Base-by-base conservation (phyloP, 1,139 yeast species). In the Suhomyces wounanorum region DNA sequence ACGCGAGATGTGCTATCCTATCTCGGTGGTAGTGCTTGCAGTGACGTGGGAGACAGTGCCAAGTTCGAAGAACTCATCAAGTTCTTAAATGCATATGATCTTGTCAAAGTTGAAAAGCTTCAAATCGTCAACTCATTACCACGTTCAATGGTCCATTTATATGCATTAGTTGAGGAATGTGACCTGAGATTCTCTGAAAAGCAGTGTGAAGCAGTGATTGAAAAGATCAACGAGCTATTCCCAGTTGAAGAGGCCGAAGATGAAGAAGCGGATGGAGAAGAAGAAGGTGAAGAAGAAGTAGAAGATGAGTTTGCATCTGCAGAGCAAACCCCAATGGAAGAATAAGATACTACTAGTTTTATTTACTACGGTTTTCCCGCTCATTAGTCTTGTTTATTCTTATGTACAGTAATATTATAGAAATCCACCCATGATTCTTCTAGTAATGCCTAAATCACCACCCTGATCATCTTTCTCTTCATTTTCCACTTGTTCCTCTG, bases 81-180 rank as follows among this genome's bases (percentile, higher is more conserved):
- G 2, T 74, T 71, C 38, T 72, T 88, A 51, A 80, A 84, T 54
- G 65, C 71, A 31, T 83, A 78, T 56, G 79, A 79, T 33, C 73
- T 94, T 55, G 91, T 88, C 68, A 88, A 89, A 66, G 85, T 89
- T 18, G 99, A 94, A 64, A 84, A 87, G 61, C 72, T 94, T 40
- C 97, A 92, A 68, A 82, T 94, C 36, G 79, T 91, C 52, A 92
- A 94, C 67, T 75, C 84, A 5, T 78, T 91, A 40, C 98, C 98
- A 0, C 73, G 86, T 45, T 82, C 91, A 2, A 71, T 89, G 76
- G 97, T 91, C 3, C 86, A 83, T 40, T 75, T 94, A 50, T 90
- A 84, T 66, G 78, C 94, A 0, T 73, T 92, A 40, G 84, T 94
- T 3, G 99, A 94, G 63, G 98, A 94, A 66, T 92, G 97, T 66